These are phyloP conservation scores for Pisolithus thermaeus DNA, from an alignment of 1,284 basidiomycete genomes.

Conservation along the genomic window DNA sequence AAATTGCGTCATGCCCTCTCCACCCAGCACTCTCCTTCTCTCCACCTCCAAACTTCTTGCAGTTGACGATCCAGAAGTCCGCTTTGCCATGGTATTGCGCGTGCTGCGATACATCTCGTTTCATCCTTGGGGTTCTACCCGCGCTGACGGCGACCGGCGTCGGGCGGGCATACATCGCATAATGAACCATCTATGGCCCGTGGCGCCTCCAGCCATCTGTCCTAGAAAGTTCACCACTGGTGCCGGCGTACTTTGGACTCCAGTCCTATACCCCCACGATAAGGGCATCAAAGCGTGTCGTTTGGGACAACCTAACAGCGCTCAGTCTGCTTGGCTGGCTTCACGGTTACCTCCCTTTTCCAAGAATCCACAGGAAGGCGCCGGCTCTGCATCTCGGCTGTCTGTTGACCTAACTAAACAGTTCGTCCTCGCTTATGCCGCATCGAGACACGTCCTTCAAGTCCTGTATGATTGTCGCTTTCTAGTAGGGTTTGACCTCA, in stretches of 20 bases:
- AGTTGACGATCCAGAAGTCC: slow-evolving; percentile 34
- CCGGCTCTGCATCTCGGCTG: slow-evolving; percentile 16
- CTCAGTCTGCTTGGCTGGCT: slow-evolving; percentile 25
- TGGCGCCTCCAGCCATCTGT: slow-evolving; percentile 14
- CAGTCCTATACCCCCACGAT: slow-evolving; percentile 32
- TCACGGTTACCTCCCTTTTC: slow-evolving; percentile 24
- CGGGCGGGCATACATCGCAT: slow-evolving; percentile 41
- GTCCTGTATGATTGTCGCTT: slow-evolving; percentile 59
- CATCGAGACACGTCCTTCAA: slow-evolving; percentile 20
- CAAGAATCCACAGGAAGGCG: slow-evolving; percentile 23
- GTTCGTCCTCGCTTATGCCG: slow-evolving; percentile 16
- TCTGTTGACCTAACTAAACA: slow-evolving; percentile 33
- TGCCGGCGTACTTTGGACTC: slow-evolving; percentile 57
- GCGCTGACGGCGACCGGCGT: slow-evolving; percentile 53
- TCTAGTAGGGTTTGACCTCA: slow-evolving; percentile 41
- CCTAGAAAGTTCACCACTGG: slow-evolving; percentile 40
- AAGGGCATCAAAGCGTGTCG: slow-evolving; percentile 19
- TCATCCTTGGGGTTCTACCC: slow-evolving; percentile 65
- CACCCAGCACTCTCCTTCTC: slow-evolving; percentile 48
- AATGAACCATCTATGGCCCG: slow-evolving; percentile 39
- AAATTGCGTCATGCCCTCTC: slow-evolving; percentile 34
- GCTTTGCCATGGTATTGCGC: slow-evolving; percentile 48
- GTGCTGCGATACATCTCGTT: slow-evolving; percentile 65
- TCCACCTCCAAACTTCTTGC: slow-evolving; percentile 28
- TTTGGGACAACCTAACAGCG: slow-evolving; percentile 14